A percentile compares a stretch with the other conserved stretches of the same genome.
Evolutionary conservation across 495 filamentous ascomycete species (phyloP).

Genomic region (Geoglossum glabrum): DNA sequence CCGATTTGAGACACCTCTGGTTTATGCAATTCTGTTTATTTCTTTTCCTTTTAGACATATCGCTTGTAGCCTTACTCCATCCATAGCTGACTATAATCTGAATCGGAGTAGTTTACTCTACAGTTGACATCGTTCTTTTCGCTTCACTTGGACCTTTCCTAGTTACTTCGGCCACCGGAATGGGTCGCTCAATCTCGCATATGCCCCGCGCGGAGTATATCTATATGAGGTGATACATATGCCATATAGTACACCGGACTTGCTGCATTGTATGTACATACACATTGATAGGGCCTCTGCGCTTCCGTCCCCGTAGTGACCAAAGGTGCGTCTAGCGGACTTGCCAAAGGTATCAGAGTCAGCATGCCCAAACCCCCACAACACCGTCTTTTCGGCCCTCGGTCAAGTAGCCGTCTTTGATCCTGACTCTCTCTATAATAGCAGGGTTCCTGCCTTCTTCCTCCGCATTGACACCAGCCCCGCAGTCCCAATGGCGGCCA

Average conservation of each 20-base stretch:
- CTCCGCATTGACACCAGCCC: conserved; percentile 47
- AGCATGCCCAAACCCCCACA: conserved; percentile 86
- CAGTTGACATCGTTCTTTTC: no score
- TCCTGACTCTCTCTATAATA: conserved; percentile 69
- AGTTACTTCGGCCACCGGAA: neutral
- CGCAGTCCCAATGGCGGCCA: conserved; percentile 91
- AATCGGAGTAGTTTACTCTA: no score
- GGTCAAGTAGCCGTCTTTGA: conserved; percentile 85
- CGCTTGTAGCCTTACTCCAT: no score
- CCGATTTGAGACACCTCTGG: neutral
- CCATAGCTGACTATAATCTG: no score
- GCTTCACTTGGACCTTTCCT: no score
- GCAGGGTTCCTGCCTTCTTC: conserved; percentile 39
- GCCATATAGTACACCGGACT: neutral
- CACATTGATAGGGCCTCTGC: neutral
- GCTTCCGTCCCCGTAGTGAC: neutral
- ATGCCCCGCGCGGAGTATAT: no score
- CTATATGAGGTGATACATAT: neutral
- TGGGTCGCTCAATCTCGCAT: neutral
- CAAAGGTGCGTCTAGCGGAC: neutral
- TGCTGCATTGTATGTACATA: no score
- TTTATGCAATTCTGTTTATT: neutral
- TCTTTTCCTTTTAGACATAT: no score
- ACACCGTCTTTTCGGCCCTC: conserved; percentile 79
- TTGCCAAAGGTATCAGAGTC: conserved; percentile 1